Conservation (phyloP, 2,329 filamentous ascomycete genomes). For the Scedosporium dehoogii region DNA sequence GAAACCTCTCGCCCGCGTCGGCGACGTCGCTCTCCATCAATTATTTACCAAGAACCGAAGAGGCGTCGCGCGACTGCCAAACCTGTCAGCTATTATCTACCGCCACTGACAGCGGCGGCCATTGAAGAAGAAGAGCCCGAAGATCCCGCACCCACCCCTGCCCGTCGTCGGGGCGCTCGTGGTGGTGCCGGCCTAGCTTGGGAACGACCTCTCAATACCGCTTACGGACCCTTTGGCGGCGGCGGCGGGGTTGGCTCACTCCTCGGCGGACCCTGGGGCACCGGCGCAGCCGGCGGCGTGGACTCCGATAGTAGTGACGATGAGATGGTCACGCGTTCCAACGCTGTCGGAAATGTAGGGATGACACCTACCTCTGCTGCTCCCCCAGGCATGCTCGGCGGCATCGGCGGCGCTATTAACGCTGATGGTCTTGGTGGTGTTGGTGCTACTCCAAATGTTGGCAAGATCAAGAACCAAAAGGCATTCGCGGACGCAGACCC, state of each 20-base stretch:
- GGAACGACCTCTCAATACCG: slow-evolving; percentile 80
- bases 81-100: slow-evolving; percentile 77
- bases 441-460: slow-evolving; percentile 63
- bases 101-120: slow-evolving; percentile 50
- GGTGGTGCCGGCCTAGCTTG: slow-evolving; percentile 49
- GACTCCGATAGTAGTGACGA: slow-evolving; percentile 98
- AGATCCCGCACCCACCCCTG: slow-evolving; percentile 56
- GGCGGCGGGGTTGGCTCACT: slow-evolving; percentile 64
- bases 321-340: slow-evolving; percentile 60
- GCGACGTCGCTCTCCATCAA: slow-evolving; percentile 39
- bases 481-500: slow-evolving; percentile 89
- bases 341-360: slow-evolving; percentile 47
- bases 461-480: slow-evolving; percentile 88
- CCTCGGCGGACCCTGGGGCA: slow-evolving; percentile 64
- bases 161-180: slow-evolving; percentile 56
- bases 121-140: slow-evolving; percentile 68
- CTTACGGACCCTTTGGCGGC: slow-evolving; percentile 86
- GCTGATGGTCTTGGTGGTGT: slow-evolving; percentile 28
- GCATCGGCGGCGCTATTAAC: slow-evolving; percentile 24
- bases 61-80: slow-evolving; percentile 48
- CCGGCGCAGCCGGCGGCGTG: slow-evolving; percentile 63
- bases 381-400: slow-evolving; percentile 33
- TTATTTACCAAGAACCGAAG: slow-evolving; percentile 49
- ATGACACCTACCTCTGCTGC: slow-evolving; percentile 47
- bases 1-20: slow-evolving; percentile 43